Percentiles rank a stretch among this genome's conserved stretches.
Evolutionary conservation across 2,329 filamentous ascomycete species (phyloP).

Genomic region (Orbilia oligospora): DNA sequence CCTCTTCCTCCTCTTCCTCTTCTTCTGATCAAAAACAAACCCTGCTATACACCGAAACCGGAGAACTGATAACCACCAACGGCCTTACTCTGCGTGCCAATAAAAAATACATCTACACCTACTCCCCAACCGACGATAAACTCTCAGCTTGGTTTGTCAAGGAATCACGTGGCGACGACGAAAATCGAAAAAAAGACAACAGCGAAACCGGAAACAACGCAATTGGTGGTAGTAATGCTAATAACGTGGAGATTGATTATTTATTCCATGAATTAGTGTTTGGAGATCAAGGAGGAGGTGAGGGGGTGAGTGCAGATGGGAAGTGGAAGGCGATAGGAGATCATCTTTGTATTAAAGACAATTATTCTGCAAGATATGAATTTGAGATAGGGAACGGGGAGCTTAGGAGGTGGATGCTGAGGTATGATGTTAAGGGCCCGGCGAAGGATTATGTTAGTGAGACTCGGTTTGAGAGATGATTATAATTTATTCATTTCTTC

Average conservation of each 20-base stretch:
- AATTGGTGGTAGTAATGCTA: neutral
- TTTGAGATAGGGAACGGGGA: constrained; percentile 17
- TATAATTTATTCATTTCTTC: neutral
- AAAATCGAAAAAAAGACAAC: neutral
- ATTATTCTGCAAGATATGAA: constrained; percentile 43
- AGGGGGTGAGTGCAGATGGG: constrained; percentile 5
- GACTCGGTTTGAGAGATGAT: constrained; percentile 33
- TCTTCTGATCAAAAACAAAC: neutral
- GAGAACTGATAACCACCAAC: constrained; percentile 34
- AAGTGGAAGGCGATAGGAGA: constrained; percentile 28
- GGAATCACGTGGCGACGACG: constrained; percentile 23
- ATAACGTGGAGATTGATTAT: constrained; percentile 32
- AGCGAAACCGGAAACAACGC: constrained; percentile 32
- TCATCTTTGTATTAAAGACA: constrained; percentile 50
- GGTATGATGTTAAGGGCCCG: constrained; percentile 43
- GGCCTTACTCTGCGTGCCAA: constrained; percentile 38
- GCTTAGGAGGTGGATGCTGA: constrained; percentile 28
- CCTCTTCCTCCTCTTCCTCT: neutral
- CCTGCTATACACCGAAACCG: constrained; percentile 39
- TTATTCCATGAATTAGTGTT: constrained; percentile 46
- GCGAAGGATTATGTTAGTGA: constrained; percentile 49
- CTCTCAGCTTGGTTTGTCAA: constrained; percentile 50
- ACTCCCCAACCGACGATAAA: constrained; percentile 29
- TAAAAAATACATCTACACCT: constrained; percentile 51
- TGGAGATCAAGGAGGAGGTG: neutral